These are phyloP conservation scores for Hemerocallis citrina DNA, from an alignment of 106 monocot genomes.

Conservation along the genomic window DNA sequence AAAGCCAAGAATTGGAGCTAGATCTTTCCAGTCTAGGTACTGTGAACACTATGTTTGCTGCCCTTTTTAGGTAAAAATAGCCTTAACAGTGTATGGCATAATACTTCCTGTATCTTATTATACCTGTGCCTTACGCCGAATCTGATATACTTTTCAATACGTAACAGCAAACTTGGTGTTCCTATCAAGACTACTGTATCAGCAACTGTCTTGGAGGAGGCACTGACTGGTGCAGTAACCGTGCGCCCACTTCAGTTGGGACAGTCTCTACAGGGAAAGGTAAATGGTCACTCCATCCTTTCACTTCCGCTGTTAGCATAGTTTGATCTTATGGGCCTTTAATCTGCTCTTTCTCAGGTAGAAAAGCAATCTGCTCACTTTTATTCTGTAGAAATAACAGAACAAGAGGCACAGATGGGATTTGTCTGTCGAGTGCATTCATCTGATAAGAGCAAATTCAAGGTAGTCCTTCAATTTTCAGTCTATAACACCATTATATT, in stretches of 20 bases:
- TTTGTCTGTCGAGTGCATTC: conserved; percentile 89
- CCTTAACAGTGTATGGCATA: background rate
- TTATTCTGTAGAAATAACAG: conserved; percentile 84
- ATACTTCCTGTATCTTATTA: background rate
- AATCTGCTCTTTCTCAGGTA: conserved; percentile 43
- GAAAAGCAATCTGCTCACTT: conserved; percentile 96
- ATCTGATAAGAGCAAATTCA: conserved; percentile 92
- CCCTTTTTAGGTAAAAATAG: conserved; percentile 76
- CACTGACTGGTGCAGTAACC: conserved; percentile 68
- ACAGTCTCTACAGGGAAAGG: conserved; percentile 55
- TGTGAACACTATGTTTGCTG: conserved; percentile 95
- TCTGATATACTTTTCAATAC: background rate
- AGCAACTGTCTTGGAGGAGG: conserved; percentile 93
- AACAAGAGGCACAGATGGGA: conserved; percentile 61
- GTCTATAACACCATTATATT: background rate
- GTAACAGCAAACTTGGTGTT: conserved; percentile 78
- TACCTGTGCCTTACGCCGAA: background rate
- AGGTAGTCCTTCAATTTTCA: conserved; percentile 34
- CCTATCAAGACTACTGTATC: conserved; percentile 97
- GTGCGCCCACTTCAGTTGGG: conserved; percentile 52
- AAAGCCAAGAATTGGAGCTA: conserved; percentile 85
- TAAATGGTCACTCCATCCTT: conserved; percentile 9
- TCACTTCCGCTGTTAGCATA: background rate
- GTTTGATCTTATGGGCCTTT: conserved; percentile 2
- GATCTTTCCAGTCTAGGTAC: conserved; percentile 92